Conservation (phyloP, 2,329 filamentous ascomycete genomes). For the Fusarium musae region DNA sequence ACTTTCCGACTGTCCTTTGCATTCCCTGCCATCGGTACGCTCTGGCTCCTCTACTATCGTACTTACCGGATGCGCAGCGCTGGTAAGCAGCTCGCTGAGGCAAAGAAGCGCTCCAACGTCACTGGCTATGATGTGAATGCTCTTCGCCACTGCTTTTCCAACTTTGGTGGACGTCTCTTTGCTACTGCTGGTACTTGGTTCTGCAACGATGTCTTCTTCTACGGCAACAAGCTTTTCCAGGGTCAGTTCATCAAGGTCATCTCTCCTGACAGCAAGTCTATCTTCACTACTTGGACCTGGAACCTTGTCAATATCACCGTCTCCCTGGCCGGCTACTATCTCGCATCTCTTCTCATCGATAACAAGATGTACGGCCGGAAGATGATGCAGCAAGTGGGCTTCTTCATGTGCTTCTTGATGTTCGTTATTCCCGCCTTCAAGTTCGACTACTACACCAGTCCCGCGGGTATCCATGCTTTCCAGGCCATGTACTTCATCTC, state of each 20-base stretch:
- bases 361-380: slow-evolving; percentile 97
- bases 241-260: slow-evolving; percentile 88
- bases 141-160: slow-evolving; percentile 77
- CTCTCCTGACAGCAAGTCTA: slow-evolving; percentile 72
- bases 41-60: slow-evolving; percentile 97
- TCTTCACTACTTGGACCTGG: slow-evolving; percentile 92
- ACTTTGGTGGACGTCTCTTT: slow-evolving; percentile 87
- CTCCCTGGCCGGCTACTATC: slow-evolving; percentile 87
- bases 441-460: slow-evolving; percentile 82
- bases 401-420: slow-evolving; percentile 91
- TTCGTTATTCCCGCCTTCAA: slow-evolving; percentile 93
- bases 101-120: slow-evolving; percentile 87
- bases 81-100: slow-evolving; percentile 80
- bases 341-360: slow-evolving; percentile 89
- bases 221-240: slow-evolving; percentile 98
- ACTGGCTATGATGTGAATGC: slow-evolving; percentile 94
- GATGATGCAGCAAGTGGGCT: slow-evolving; percentile 95
- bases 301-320: slow-evolving; percentile 92
- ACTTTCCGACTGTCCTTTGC: slow-evolving; percentile 94
- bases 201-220: slow-evolving; percentile 98
- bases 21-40: slow-evolving; percentile 87
- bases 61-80: slow-evolving; percentile 93
- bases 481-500: slow-evolving; percentile 98
- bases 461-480: slow-evolving; percentile 82
- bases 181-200: slow-evolving; percentile 93